Conservation (phyloP, 2,329 filamentous ascomycete genomes). For the Aspergillus carbonarius region DNA sequence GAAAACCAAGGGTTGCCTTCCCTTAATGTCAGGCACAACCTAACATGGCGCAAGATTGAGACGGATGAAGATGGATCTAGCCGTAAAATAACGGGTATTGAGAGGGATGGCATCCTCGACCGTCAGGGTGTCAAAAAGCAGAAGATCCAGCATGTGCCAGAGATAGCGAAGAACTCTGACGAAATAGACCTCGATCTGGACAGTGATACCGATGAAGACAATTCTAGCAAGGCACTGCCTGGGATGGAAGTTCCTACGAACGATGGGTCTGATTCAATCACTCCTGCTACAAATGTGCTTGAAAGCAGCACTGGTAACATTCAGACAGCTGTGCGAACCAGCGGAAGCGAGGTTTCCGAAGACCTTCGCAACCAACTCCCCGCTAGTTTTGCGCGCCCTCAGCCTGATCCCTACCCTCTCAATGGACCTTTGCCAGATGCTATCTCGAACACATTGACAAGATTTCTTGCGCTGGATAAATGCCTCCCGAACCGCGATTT, state of each 20-base stretch:
- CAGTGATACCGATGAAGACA: conserved; percentile 23
- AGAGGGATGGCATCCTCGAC: conserved; percentile 14
- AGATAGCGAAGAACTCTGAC: conserved; percentile 51
- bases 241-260: background rate
- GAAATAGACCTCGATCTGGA: conserved; percentile 43
- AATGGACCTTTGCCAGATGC: conserved; percentile 65
- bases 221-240: conserved; percentile 13
- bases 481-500: conserved; percentile 78
- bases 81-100: conserved; percentile 24
- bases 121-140: conserved; percentile 21
- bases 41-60: conserved; percentile 43
- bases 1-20: conserved; percentile 13
- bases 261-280: background rate
- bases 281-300: background rate
- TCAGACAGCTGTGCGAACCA: background rate
- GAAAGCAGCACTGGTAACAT: background rate
- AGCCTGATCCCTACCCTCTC: conserved; percentile 39
- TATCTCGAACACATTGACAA: conserved; percentile 75
- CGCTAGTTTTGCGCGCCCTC: conserved; percentile 63
- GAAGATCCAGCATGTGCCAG: conserved; percentile 17
- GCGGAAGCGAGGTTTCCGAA: conserved; percentile 52
- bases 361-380: conserved; percentile 72
- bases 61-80: conserved; percentile 27
- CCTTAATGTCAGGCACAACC: conserved; percentile 29
- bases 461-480: conserved; percentile 90